These are phyloP conservation scores for Pythium grandisporangium DNA, from an alignment of 352 stramenopile genomes.

Conservation along the genomic window DNA sequence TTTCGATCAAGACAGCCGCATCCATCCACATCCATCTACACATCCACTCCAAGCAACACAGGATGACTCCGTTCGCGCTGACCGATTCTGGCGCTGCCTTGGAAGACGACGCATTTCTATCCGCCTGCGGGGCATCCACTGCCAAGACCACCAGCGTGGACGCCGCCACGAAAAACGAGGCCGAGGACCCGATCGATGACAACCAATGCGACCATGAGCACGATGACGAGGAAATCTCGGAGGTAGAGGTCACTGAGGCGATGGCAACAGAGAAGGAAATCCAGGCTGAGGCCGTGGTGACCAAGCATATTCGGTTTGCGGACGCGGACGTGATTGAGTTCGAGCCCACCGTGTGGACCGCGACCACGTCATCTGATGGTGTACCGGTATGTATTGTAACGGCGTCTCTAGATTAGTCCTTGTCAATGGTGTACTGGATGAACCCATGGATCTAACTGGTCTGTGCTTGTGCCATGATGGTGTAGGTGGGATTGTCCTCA, in stretches of 20 bases:
- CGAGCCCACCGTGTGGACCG: slow-evolving; percentile 75
- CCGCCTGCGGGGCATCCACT: too few relatives aligned
- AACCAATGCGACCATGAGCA: background rate
- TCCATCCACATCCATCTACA: too few relatives aligned
- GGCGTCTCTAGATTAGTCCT: too few relatives aligned
- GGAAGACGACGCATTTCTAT: background rate
- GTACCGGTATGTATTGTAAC: slow-evolving; percentile 63
- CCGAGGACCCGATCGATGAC: too few relatives aligned
- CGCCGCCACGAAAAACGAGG: too few relatives aligned
- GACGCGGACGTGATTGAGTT: slow-evolving; percentile 69
- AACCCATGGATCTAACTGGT: slow-evolving; percentile 1
- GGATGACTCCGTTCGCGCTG: background rate
- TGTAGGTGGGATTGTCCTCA: slow-evolving; percentile 63
- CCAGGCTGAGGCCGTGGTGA: slow-evolving; percentile 3
- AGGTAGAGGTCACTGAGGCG: slow-evolving; percentile 8
- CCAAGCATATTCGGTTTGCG: slow-evolving; percentile 47
- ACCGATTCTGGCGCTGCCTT: background rate
- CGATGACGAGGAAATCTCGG: slow-evolving; percentile 5
- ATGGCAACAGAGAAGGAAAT: slow-evolving; percentile 14
- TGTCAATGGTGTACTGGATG: background rate
- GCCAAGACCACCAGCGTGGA: too few relatives aligned
- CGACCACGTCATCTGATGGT: slow-evolving; percentile 64
- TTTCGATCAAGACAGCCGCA: too few relatives aligned
- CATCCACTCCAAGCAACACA: background rate
- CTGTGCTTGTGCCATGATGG: too few relatives aligned